phyloP scores from a whole-genome alignment of 2,329 filamentous ascomycete genomes.

The Pestalotiopsis fici region DNA sequence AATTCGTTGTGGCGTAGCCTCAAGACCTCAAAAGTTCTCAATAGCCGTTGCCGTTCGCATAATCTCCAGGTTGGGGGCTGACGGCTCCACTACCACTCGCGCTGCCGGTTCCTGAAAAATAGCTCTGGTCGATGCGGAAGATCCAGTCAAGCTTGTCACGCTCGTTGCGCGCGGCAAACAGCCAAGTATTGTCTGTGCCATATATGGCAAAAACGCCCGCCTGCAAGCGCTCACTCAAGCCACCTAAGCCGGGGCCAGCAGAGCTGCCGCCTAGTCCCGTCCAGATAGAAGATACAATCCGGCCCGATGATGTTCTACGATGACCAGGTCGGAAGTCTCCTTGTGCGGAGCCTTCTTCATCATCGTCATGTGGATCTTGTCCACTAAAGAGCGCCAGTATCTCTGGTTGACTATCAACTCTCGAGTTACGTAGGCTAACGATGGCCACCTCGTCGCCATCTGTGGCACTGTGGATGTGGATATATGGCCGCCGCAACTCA shows the following conservation, averaged over 20 bases:
- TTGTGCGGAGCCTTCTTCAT: slow-evolving; percentile 15
- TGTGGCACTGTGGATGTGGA: slow-evolving; percentile 83
- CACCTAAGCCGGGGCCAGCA: slow-evolving; percentile 46
- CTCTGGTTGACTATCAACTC: slow-evolving; percentile 91
- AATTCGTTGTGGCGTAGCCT: neutral
- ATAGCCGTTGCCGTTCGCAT: slow-evolving; percentile 20
- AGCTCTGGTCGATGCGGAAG: slow-evolving; percentile 85
- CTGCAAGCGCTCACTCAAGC: slow-evolving; percentile 59
- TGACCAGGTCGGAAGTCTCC: slow-evolving; percentile 46
- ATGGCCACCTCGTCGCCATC: slow-evolving; percentile 90
- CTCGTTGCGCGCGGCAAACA: slow-evolving; percentile 88
- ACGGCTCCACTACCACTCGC: slow-evolving; percentile 36
- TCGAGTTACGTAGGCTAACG: slow-evolving; percentile 83
- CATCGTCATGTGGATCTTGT: slow-evolving; percentile 12
- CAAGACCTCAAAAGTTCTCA: neutral
- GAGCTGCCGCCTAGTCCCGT: slow-evolving; percentile 42
- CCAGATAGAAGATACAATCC: slow-evolving; percentile 58
- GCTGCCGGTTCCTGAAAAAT: slow-evolving; percentile 50
- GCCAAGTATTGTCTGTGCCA: slow-evolving; percentile 89
- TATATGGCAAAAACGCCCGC: slow-evolving; percentile 91
- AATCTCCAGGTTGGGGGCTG: slow-evolving; percentile 34
- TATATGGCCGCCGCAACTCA: slow-evolving; percentile 85
- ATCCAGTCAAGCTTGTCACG: slow-evolving; percentile 98
- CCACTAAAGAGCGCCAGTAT: slow-evolving; percentile 71
- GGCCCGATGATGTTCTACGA: slow-evolving; percentile 50